phyloP scores from a whole-genome alignment of 345 rosid genomes.

The Schrenkiella parvula region DNA sequence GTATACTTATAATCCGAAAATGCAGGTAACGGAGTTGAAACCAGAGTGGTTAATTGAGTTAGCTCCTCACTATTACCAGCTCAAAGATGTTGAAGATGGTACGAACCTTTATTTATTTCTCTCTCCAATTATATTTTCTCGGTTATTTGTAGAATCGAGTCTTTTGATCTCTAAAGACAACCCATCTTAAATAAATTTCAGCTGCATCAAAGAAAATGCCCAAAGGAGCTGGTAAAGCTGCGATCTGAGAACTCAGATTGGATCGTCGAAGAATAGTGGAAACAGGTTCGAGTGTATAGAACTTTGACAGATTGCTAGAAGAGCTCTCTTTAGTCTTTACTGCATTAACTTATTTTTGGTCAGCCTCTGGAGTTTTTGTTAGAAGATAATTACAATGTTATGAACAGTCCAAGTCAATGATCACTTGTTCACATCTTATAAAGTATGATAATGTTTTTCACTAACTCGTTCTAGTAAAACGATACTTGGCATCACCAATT shows the following conservation, averaged over 20 bases:
- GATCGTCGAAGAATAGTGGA: background rate
- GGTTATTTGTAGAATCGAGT: background rate
- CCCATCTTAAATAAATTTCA: conserved; percentile 34
- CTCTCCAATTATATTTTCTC: conserved; percentile 1
- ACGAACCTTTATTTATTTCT: conserved; percentile 25
- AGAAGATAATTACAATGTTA: background rate
- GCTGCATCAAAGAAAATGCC: conserved; percentile 86
- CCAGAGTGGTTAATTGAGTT: conserved; percentile 99
- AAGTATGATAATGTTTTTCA: background rate
- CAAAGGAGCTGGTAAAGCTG: conserved; percentile 45
- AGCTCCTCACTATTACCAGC: conserved; percentile 93
- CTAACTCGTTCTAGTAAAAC: background rate
- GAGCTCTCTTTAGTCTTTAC: conserved; percentile 8
- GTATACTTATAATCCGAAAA: background rate
- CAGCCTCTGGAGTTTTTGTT: background rate
- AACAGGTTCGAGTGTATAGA: conserved; percentile 11
- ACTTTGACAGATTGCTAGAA: conserved; percentile 13
- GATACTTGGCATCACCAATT: no score
- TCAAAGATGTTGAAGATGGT: conserved; percentile 97
- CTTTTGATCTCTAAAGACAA: background rate
- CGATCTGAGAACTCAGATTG: conserved; percentile 16
- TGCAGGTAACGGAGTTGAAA: conserved; percentile 87
- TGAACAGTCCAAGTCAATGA: background rate
- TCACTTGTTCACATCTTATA: background rate
- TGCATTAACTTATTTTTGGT: conserved; percentile 13